Evolutionary conservation across 2,329 filamentous ascomycete species (phyloP), one percentile per base, ranked within the genome.

Genomic region (Rhinocladiella mackenziei): DNA sequence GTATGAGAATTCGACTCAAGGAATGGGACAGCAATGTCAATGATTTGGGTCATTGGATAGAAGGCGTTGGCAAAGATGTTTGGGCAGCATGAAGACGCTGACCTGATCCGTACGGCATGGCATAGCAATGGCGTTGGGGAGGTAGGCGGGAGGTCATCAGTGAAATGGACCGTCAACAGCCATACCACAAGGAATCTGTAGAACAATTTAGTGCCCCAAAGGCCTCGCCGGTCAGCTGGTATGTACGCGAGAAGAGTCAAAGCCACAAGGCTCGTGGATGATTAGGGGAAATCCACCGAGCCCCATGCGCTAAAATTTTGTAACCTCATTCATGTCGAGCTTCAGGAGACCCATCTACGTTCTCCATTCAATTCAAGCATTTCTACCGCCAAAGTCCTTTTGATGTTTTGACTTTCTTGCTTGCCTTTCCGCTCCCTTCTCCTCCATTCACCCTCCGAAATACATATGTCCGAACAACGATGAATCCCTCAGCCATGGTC

Each of bases 1-100:
- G 83, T 60, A 96, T 98, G 91, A 80, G 87, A 60, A 76, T 80
- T 62, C 76, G 92, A 58, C 70, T 98, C 62, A 83, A 84, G 63
- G 91, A 98, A 60, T 98, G 92, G 92, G 89, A 96, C 65, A 82
- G 84, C 38, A 95, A 89, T 63, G 91, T 98, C 54, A 96, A 97
- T 65, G 84, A 92, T 67, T 75, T 98, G 45, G 91, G 91, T 53
- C 92, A 94, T 71, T 97, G 89, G 89, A 95, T 97, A 62, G 91
- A 97, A 73, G 79, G 81, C 15, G 86, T 86, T 23, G 91, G 91
- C 7, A 88, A 94, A 72, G 91, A 96, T 67, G 89, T 97, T 29
- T 97, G 91, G 91, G 89, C 89, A 51, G 85, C 87, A 54, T 89
- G 45, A 14, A 11, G 23, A 20, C 20, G 26, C 10, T 14, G 6